Evolutionary conservation across 805 yeast genomes (phyloP).

Genomic region (Vanderwaltozyma verrucispora): DNA sequence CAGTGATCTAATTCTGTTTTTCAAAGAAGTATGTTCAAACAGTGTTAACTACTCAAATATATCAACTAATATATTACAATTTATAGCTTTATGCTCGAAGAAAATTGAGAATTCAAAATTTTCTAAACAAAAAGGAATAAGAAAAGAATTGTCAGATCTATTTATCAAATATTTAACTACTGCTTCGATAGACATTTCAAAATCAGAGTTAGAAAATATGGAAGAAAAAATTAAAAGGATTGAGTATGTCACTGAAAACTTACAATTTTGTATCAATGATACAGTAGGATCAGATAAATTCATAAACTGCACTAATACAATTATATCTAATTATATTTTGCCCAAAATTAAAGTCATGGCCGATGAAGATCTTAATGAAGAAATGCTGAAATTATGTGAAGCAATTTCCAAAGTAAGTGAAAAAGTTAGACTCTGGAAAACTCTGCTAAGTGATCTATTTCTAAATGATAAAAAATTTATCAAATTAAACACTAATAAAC

Average conservation of each 20-base stretch:
- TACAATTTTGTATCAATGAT: conserved; percentile 19
- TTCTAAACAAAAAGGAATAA: conserved; percentile 49
- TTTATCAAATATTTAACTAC: conserved; percentile 31
- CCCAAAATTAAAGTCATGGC: conserved; percentile 42
- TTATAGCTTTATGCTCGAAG: conserved; percentile 40
- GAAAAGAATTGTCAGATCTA: conserved; percentile 44
- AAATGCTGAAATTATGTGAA: conserved; percentile 37
- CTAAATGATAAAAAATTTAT: conserved; percentile 35
- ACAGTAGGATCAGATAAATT: conserved; percentile 42
- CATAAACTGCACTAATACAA: conserved; percentile 36
- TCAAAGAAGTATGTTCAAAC: conserved; percentile 47
- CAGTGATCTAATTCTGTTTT: conserved; percentile 43
- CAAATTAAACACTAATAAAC: conserved; percentile 8
- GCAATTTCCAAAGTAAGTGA: conserved; percentile 20
- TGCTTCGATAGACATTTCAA: conserved; percentile 19
- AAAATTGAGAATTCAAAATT: conserved; percentile 50
- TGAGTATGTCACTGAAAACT: conserved; percentile 9
- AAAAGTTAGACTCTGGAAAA: conserved; percentile 51
- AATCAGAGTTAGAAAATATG: conserved; percentile 9
- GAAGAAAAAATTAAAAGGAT: conserved; percentile 8
- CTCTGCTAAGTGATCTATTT: conserved; percentile 51
- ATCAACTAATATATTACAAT: conserved; percentile 43
- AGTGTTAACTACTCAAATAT: conserved; percentile 37
- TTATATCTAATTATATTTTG: conserved; percentile 42
- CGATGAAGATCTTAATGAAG: conserved; percentile 32